These are phyloP conservation scores for Talaromyces proteolyticus DNA, from an alignment of 495 filamentous ascomycete species.

Conservation along the genomic window DNA sequence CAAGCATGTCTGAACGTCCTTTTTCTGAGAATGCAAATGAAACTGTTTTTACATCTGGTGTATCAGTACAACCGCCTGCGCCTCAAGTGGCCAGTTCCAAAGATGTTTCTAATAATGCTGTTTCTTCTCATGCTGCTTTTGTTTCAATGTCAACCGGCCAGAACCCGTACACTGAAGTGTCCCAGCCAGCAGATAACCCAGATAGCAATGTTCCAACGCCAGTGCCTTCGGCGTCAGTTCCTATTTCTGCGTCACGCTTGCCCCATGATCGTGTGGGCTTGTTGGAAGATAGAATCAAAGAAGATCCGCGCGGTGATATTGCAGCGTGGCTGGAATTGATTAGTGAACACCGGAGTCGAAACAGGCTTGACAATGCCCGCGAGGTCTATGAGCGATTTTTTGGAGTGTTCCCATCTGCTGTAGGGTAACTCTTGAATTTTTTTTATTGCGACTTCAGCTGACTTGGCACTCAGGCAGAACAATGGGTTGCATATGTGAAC, in stretches of 20 bases:
- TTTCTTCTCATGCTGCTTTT: slow-evolving; percentile 34
- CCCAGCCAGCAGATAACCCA: slow-evolving; percentile 24
- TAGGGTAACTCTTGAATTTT: slow-evolving; percentile 45
- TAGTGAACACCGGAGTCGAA: slow-evolving; percentile 72
- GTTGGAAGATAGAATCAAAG: slow-evolving; percentile 81
- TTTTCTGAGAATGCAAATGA: slow-evolving; percentile 51
- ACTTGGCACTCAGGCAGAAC: slow-evolving; percentile 59
- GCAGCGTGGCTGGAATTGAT: slow-evolving; percentile 87
- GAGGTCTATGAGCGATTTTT: slow-evolving; percentile 81
- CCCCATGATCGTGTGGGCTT: slow-evolving; percentile 77
- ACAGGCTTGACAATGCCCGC: slow-evolving; percentile 75
- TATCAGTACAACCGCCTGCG: slow-evolving; percentile 49
- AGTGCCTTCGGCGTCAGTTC: slow-evolving; percentile 29
- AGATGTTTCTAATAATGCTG: slow-evolving; percentile 48
- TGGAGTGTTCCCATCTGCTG: slow-evolving; percentile 78
- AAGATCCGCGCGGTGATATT: slow-evolving; percentile 87
- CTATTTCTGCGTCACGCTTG: slow-evolving; percentile 43
- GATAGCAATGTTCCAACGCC: slow-evolving; percentile 34
- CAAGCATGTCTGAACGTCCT: slow-evolving; percentile 42
- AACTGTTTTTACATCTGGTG: slow-evolving; percentile 52
- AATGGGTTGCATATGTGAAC: slow-evolving; percentile 78
- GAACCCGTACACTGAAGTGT: slow-evolving; percentile 35
- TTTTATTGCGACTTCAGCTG: slow-evolving; percentile 5
- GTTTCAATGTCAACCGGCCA: slow-evolving; percentile 35
- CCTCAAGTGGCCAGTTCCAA: slow-evolving; percentile 47